Conservation (phyloP, 2,329 filamentous ascomycete species). For the Aureobasidium sp. region DNA sequence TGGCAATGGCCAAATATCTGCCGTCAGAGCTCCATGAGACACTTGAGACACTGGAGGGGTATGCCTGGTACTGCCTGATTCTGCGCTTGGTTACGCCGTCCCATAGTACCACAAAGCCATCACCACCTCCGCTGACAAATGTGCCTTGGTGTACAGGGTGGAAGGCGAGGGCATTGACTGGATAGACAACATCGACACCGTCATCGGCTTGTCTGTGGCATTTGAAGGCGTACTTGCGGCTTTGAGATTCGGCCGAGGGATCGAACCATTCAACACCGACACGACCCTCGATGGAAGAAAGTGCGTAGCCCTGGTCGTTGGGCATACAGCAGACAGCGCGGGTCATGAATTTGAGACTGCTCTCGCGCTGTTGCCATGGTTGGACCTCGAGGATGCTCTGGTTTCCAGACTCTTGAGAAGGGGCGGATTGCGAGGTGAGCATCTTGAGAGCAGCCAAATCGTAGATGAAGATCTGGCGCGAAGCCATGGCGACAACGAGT, state of each 20-base stretch:
- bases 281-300: slow-evolving; percentile 84
- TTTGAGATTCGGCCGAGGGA: slow-evolving; percentile 75
- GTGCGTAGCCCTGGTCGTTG: slow-evolving; percentile 88
- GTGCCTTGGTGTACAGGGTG: slow-evolving; percentile 69
- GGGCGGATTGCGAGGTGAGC: slow-evolving; percentile 42
- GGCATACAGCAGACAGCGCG: slow-evolving; percentile 93
- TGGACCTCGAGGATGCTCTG: slow-evolving; percentile 37
- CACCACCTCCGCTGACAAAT: slow-evolving; percentile 82
- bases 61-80: slow-evolving; percentile 82
- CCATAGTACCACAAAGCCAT: slow-evolving; percentile 89
- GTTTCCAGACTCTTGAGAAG: slow-evolving; percentile 12
- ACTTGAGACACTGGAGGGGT: slow-evolving; percentile 68
- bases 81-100: slow-evolving; percentile 84
- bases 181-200: slow-evolving; percentile 76
- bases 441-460: slow-evolving; percentile 64
- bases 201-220: slow-evolving; percentile 72
- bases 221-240: slow-evolving; percentile 96
- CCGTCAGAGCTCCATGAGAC: slow-evolving; percentile 73
- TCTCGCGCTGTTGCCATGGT: slow-evolving; percentile 91
- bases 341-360: slow-evolving; percentile 92
- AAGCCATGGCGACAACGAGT: slow-evolving; percentile 91
- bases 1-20: slow-evolving; percentile 67
- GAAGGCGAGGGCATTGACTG: slow-evolving; percentile 83
- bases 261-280: slow-evolving; percentile 99
- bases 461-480: slow-evolving; percentile 90